These are phyloP conservation scores for Coemansia sp. DNA, from an alignment of 192 early-diverging fungal genomes.

Conservation along the genomic window DNA sequence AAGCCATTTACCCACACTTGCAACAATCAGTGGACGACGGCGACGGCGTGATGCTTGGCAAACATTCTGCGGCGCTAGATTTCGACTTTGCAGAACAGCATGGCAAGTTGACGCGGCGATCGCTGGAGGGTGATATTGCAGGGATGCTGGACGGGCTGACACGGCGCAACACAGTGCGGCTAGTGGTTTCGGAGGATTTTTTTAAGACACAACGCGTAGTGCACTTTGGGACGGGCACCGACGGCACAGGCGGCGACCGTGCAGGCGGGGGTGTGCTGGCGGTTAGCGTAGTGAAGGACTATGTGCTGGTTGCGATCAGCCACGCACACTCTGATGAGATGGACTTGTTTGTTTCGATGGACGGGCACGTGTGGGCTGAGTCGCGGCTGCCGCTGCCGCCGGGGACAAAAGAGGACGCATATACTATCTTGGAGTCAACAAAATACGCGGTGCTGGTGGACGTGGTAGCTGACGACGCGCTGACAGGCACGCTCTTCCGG, in stretches of 20 bases:
- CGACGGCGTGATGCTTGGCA: not conserved
- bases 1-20: not conserved
- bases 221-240: constrained; percentile 59
- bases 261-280: constrained; percentile 70
- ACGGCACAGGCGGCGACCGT: constrained; percentile 48
- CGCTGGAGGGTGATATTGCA: constrained; percentile 13
- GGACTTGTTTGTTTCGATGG: constrained; percentile 65
- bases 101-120: not conserved
- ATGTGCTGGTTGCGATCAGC: constrained; percentile 69
- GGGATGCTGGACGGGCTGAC: constrained; percentile 28
- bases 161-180: constrained; percentile 25
- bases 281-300: constrained; percentile 68
- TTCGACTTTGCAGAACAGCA: not conserved
- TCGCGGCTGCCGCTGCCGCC: constrained; percentile 61
- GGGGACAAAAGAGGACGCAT: constrained; percentile 63
- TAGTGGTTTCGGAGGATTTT: constrained; percentile 77
- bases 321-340: constrained; percentile 57
- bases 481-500: constrained; percentile 70
- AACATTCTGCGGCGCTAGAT: not conserved
- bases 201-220: constrained; percentile 61
- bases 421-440: constrained; percentile 84
- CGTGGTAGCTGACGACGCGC: constrained; percentile 53
- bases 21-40: not conserved
- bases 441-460: constrained; percentile 74
- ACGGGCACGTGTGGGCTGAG: constrained; percentile 65